Evolutionary conservation across 2,329 filamentous ascomycete species (phyloP), one percentile per base, ranked within the genome.

Genomic region (Ophiocordyceps camponoti-rufipedis): DNA sequence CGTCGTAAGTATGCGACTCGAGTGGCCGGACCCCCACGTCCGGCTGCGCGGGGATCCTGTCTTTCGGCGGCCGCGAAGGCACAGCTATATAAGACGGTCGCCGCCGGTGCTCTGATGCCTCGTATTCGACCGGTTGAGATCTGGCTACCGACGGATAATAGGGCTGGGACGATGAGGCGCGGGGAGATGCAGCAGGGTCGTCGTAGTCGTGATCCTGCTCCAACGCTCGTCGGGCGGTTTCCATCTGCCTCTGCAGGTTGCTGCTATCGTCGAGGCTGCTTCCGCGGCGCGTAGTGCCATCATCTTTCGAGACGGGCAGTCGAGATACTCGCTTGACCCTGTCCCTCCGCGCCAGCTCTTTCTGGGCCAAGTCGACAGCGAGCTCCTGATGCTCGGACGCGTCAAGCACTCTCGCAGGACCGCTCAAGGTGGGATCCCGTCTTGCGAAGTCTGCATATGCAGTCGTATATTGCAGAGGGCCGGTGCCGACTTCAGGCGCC

Each of bases 301-400:
- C 28, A 29, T 29, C 2, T 29, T 41, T 41, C 39, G 23, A 23
- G 9, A 18, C 42, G 9, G 74, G 70, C 51, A 75, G 70, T 31
- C 72, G 69, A 28, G 71, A 74, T 11, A 70, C 71, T 50, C 66
- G 72, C 48, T 76, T 69, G 40, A 68, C 70, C 13, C 73, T 75
- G 53, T 83, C 79, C 51, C 85, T 70, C 40, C 82, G 71, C 46
- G 65, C 68, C 47, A 87, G 72, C 60, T 93, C 85, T 46, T 74
- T 74, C 50, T 80, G 78, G 0, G 85, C 85, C 29, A 93, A 61
- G 51, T 81, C 75, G 7, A 93, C 78, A 0, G 86, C 87, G 42
- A 93, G 63, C 11, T 88, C 80, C 50, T 78, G 74, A 50, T 93
- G 70, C 47, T 86, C 76, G 1, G 71, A 72, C 0, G 82, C 82